Base-by-base conservation (phyloP, 108 stramenopile species). In the Conticribra weissflogii region DNA sequence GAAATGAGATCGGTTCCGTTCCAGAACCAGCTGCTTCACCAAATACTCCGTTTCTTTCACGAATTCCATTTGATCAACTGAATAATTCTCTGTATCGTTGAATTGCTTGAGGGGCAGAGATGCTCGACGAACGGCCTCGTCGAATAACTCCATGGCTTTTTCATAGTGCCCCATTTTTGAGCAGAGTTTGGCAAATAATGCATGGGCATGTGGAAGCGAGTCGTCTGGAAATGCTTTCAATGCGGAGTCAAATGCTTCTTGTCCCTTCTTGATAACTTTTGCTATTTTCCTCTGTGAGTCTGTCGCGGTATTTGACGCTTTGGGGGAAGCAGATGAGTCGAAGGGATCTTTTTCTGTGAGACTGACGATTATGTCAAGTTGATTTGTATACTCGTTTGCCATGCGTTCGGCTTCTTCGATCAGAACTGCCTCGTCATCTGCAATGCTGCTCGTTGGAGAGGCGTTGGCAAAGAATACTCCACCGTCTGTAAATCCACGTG, bases 81-180 rank as follows among this genome's bases (percentile, higher is more conserved):
- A 34, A 12, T 45, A 3, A 19, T 14, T 44, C 0, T 41, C 19
- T 22, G 41, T 17, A 46, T 57, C 54, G 19, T 27, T 36, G n/a
- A 50, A 21, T 53, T 33, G 33, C 8, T 54, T 44, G n/a, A 59
- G 58, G 28, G 68, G 32, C 34, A 59, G 46, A 28, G 56, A 58
- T 19, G 58, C 58, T 30, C 68, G 68, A 21, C 68, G 46, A 31
- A 69, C 59, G 7, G 68, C 57, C 24, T 69, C 68, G 23, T 69
- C 68, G 51, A 69, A 69, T 33, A 69, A 44, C 3, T 52, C 46
- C 22, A 49, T 24, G 0, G 68, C 33, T 33, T 59, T 47, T 34
- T 69, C 68, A 49, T 59, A 69, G 9, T 33, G 4, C 3, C 54
- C 58, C 17, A 59, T 29, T 33, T 59, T 59, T 28, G 52, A 48